Conservation (phyloP, 306 rosid species). For the Cicer cuneatum region DNA sequence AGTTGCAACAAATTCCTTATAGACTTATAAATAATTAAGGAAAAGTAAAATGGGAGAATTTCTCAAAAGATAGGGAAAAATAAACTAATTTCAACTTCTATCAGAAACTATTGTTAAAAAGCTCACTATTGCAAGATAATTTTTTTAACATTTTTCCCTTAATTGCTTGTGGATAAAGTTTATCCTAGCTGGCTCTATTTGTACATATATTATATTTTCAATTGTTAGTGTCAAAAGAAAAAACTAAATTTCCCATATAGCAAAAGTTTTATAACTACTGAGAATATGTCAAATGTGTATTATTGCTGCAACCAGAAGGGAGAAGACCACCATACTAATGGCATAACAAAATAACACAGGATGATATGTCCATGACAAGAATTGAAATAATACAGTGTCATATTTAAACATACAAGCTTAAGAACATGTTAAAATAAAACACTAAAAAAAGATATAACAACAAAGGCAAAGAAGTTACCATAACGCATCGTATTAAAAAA, state of each 20-base stretch:
- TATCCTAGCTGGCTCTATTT: neutral
- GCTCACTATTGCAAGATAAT: neutral
- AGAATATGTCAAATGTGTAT: neutral
- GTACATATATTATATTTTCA: neutral
- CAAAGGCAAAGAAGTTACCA: slow-evolving; percentile 63
- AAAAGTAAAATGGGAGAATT: neutral
- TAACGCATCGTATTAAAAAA: slow-evolving; percentile 88
- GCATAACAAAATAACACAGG: slow-evolving; percentile 6
- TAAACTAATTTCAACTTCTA: neutral
- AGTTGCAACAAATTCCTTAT: neutral
- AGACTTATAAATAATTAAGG: neutral
- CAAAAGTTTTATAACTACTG: neutral
- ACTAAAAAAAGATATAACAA: slow-evolving; percentile 19
- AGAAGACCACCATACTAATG: slow-evolving; percentile 23
- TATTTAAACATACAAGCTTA: slow-evolving; percentile 18
- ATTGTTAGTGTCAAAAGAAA: slow-evolving; percentile 1
- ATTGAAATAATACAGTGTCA: slow-evolving; percentile 7
- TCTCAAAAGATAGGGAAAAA: neutral
- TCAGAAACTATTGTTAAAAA: neutral
- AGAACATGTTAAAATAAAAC: slow-evolving; percentile 6
- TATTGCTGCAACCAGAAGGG: slow-evolving; percentile 31
- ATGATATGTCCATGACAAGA: slow-evolving; percentile 32
- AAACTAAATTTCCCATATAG: slow-evolving; percentile 3
- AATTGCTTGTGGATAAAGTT: neutral
- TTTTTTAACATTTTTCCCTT: neutral